A percentile compares a stretch with the other conserved stretches of the same genome.
These are phyloP conservation scores for Neospora caninum DNA, from an alignment of 169 alveolate genomes.

Conservation along the genomic window DNA sequence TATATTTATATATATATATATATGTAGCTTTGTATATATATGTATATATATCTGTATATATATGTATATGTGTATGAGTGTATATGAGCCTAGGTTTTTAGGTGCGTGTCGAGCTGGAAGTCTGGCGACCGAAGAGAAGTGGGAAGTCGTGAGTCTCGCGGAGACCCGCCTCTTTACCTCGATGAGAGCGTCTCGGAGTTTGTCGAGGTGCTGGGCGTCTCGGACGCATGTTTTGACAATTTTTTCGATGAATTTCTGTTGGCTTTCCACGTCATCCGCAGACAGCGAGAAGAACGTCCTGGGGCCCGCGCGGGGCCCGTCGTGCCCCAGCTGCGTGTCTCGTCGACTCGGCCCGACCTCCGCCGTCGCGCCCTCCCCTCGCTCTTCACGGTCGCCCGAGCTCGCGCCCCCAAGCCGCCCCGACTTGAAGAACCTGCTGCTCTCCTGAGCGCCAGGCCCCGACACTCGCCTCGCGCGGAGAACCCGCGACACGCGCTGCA, in stretches of 20 bases:
- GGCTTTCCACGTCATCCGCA: not conserved
- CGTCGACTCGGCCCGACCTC: not conserved
- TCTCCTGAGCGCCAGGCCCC: not conserved
- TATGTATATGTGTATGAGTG: too few species aligned
- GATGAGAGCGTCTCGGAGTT: conserved; percentile 4
- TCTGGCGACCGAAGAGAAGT: not conserved
- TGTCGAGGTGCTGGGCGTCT: conserved; percentile 1
- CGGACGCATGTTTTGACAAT: not conserved
- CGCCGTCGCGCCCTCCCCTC: too few species aligned
- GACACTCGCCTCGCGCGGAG: not conserved
- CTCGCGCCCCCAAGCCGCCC: too few species aligned
- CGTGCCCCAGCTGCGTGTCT: not conserved
- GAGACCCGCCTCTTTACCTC: conserved; percentile 16
- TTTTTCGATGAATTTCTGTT: not conserved
- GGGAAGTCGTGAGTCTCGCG: not conserved
- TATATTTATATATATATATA: not conserved
- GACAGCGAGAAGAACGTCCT: not conserved
- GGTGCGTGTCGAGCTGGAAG: too few species aligned
- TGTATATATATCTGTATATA: not conserved
- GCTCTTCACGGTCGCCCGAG: too few species aligned
- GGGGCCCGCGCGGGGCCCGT: not conserved
- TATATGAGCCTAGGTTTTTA: too few species aligned
- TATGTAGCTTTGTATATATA: not conserved
- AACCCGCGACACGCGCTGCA: not conserved
- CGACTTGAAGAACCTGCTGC: too few species aligned